Evolutionary conservation across 768 basidiomycete genomes (phyloP), one percentile per base, ranked within the genome.

Genomic region (Phanerochaete sordida): DNA sequence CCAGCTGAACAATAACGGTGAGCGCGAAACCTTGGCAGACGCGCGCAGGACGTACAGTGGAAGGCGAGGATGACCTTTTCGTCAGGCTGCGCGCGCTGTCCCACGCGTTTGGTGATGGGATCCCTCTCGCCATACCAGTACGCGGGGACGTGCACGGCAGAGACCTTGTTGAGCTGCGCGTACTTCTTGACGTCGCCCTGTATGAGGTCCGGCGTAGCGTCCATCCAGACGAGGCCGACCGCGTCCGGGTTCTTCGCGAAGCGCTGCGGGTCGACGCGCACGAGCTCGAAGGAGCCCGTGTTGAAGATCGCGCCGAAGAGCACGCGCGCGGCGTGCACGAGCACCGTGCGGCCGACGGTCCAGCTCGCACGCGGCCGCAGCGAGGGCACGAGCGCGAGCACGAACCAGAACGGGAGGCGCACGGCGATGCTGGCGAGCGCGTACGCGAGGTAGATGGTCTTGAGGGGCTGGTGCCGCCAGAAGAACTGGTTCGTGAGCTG

Each of bases 171-270:
- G 31, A 37, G 46, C 56, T 64, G 57, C 2, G 67, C 68, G 27
- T 62, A 63, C 39, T 66, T 56, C 56, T 64, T 65, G 44, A 77
- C 65, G 24, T 71, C 68, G 21, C 65, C 64, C 21, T 62, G 63
- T 16, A 73, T 66, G 19, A 66, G 56, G 23, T 67, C 62, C 2
- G 62, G 59, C n/a, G 53, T 39, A 9, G 59, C 58, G 37, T 64
- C 59, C 19, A 64, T 33, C 59, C 59, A 60, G 16, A 64, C 62
- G 7, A 60, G 51, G 15, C 62, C 62, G 8, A 26, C 39, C 31
- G 23, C 30, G 8, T 62, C 56, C 24, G 46, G 48, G 26, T 26
- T 4, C 44, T 49, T 46, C 19, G 24, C 37, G 53, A 53, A 58
- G 11, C 12, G 46, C 13, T 37, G 43, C 5, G 61, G 57, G 46